These are phyloP conservation scores for Chrysoporthe puriensis DNA, from an alignment of 2,329 filamentous ascomycete species.

Conservation along the genomic window DNA sequence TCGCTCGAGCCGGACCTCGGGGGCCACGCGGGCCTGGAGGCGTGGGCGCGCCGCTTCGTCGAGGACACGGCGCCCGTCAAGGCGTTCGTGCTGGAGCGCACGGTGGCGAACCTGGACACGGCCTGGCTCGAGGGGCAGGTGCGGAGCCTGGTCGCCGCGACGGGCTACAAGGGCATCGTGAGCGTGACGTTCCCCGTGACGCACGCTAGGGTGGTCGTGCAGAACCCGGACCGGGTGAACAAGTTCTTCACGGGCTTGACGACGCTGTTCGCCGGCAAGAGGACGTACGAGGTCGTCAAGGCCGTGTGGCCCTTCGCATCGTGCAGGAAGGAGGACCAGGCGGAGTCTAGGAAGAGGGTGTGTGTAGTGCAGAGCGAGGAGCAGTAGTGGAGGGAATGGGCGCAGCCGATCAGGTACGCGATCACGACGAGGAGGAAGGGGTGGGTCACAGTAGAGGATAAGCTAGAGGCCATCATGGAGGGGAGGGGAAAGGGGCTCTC, in stretches of 20 bases:
- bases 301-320: constrained; percentile 62
- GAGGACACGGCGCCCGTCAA: constrained; percentile 50
- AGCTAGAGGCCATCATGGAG: constrained; percentile 57
- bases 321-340: constrained; percentile 45
- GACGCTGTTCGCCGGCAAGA: constrained; percentile 55
- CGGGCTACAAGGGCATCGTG: constrained; percentile 54
- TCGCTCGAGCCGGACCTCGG: constrained; percentile 48
- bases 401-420: constrained; percentile 47
- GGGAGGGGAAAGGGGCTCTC: constrained; percentile 43
- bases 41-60: constrained; percentile 54
- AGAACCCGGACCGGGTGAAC: constrained; percentile 56
- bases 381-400: constrained; percentile 59
- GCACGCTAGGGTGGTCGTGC: constrained; percentile 53
- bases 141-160: constrained; percentile 53
- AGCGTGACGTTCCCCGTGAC: constrained; percentile 54
- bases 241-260: constrained; percentile 58
- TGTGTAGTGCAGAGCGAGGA: constrained; percentile 60
- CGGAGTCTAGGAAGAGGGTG: constrained; percentile 34
- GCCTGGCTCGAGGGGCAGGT: constrained; percentile 59
- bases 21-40: constrained; percentile 47
- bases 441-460: constrained; percentile 58
- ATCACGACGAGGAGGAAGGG: constrained; percentile 43
- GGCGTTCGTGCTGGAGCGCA: constrained; percentile 55
- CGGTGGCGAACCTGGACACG: constrained; percentile 59
- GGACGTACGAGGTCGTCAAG: constrained; percentile 59